Evolutionary conservation across 1,139 yeast species (phyloP).

Genomic region (Magnusiomyces paraingens): DNA sequence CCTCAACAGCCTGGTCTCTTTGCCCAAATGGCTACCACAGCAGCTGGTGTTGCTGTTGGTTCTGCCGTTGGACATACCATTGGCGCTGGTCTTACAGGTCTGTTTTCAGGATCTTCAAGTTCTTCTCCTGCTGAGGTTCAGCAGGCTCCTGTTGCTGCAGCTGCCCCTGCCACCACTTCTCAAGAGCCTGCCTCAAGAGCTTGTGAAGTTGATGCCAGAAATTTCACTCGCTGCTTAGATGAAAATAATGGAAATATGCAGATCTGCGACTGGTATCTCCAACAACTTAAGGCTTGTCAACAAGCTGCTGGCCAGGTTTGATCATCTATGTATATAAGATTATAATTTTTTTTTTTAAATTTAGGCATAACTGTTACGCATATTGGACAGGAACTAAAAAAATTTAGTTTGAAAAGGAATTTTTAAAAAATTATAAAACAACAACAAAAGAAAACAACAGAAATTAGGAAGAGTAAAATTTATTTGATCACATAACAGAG

Average conservation of each 20-base stretch:
- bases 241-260: conserved; percentile 95
- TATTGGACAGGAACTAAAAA: not conserved
- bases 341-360: not conserved
- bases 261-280: conserved; percentile 92
- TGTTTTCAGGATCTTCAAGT: conserved; percentile 79
- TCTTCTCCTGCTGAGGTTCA: conserved; percentile 42
- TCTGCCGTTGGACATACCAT: conserved; percentile 93
- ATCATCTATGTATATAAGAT: conserved; percentile 10
- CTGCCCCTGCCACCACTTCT: conserved; percentile 22
- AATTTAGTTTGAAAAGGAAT: not conserved
- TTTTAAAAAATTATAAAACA: not conserved
- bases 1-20: conserved; percentile 82
- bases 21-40: conserved; percentile 97
- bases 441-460: not conserved
- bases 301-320: conserved; percentile 82
- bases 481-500: conserved; percentile 20
- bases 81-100: conserved; percentile 85
- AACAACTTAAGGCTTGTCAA: conserved; percentile 95
- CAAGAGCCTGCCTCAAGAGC: conserved; percentile 41
- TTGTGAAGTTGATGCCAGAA: conserved; percentile 91
- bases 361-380: not conserved
- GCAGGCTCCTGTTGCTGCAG: conserved; percentile 25
- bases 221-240: conserved; percentile 89
- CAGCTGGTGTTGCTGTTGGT: conserved; percentile 99
- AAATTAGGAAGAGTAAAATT: conserved; percentile 9